phyloP scores from a whole-genome alignment of 345 rosid genomes.

The Populus davidiana region DNA sequence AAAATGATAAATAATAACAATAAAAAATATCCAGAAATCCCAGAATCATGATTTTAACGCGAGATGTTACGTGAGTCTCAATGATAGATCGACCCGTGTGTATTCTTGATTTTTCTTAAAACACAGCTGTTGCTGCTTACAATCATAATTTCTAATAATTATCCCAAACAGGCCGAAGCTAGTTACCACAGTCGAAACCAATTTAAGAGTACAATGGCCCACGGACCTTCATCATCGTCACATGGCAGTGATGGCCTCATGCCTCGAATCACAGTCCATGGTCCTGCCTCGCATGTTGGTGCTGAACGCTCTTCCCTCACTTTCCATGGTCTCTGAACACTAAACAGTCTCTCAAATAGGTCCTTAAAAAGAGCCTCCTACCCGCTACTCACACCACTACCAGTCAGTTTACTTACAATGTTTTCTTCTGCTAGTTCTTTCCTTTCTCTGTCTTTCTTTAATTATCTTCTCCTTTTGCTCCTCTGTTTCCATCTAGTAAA shows the following conservation, averaged over 20 bases:
- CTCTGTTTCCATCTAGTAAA: constrained; percentile 30
- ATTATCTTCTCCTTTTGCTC: constrained; percentile 30
- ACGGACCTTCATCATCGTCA: constrained; percentile 12
- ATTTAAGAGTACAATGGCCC: not conserved
- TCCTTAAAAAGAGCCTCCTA: not conserved
- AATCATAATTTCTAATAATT: no score
- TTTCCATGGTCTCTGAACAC: not conserved
- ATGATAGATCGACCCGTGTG: no score
- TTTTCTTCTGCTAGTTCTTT: not conserved
- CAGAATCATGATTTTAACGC: no score
- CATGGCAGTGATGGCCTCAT: not conserved
- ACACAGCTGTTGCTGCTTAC: no score
- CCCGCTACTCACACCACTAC: not conserved
- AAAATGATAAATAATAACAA: no score
- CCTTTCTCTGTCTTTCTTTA: not conserved
- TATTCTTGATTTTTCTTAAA: no score
- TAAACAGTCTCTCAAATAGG: not conserved
- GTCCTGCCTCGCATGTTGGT: constrained; percentile 4
- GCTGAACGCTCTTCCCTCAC: not conserved
- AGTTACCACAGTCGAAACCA: not conserved
- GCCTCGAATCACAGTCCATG: not conserved
- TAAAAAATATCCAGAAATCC: no score
- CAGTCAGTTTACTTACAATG: constrained; percentile 5
- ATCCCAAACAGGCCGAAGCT: no score
- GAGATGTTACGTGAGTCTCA: no score